A percentile compares a stretch with the other conserved stretches of the same genome.
Conservation (phyloP, 2,329 filamentous ascomycete species). For the Aspergillus novofumigatus region DNA sequence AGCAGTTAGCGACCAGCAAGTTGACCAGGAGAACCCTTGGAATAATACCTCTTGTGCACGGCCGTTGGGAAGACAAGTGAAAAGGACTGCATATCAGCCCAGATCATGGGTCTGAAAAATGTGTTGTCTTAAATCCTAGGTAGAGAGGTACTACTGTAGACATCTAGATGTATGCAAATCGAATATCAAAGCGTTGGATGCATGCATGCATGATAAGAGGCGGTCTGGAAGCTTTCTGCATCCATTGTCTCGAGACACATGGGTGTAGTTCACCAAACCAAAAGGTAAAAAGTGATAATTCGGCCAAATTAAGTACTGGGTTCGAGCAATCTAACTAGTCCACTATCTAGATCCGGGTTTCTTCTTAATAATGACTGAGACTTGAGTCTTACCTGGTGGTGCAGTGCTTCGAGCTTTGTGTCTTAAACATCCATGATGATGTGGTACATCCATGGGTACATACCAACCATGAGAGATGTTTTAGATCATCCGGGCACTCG, state of each 20-base stretch:
- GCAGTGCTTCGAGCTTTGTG: not conserved
- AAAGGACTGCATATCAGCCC: not conserved
- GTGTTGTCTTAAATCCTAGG: not conserved
- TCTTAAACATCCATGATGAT: not conserved
- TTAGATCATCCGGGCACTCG: constrained; percentile 22
- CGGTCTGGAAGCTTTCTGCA: not conserved
- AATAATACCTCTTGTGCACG: not conserved
- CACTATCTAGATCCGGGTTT: not conserved
- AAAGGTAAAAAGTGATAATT: too few species aligned
- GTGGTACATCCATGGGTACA: constrained; percentile 6
- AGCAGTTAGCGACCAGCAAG: not conserved
- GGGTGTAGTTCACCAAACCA: not conserved
- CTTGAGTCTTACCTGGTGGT: not conserved
- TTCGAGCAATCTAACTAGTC: not conserved
- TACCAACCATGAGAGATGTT: constrained; percentile 10
- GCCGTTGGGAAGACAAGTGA: not conserved
- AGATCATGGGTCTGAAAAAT: not conserved
- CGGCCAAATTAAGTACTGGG: not conserved
- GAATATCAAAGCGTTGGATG: not conserved
- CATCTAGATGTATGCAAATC: not conserved
- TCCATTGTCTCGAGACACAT: not conserved
- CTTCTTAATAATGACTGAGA: not conserved
- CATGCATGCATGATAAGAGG: not conserved
- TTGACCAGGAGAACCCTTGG: not conserved
- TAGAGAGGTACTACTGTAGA: not conserved